phyloP scores from a whole-genome alignment of 345 rosid species.

The Firmiana major region DNA sequence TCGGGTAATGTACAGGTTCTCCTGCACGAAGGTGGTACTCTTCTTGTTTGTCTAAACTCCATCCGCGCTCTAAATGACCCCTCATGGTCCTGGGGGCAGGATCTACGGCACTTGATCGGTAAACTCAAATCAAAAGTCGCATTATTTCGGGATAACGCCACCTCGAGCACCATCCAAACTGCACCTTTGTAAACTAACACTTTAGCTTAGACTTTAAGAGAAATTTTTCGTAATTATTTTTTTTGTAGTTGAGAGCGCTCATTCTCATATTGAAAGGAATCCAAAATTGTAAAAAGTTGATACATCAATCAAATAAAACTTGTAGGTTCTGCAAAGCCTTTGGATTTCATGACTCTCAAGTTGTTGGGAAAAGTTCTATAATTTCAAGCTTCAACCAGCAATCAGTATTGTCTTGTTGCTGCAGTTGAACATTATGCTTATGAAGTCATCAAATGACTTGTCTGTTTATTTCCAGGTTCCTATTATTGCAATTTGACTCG shows the following conservation, averaged over 20 bases:
- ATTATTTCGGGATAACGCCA: constrained; percentile 15
- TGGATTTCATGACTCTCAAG: not conserved
- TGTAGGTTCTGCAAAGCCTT: not conserved
- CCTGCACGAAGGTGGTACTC: constrained; percentile 90
- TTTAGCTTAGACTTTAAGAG: not conserved
- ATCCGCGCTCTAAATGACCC: constrained; percentile 80
- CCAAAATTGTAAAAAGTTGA: constrained; percentile 1
- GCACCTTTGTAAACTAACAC: constrained; percentile 28
- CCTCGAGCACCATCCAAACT: constrained; percentile 29
- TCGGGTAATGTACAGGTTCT: constrained; percentile 54
- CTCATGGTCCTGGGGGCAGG: constrained; percentile 78
- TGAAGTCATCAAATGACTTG: not conserved
- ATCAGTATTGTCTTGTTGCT: not conserved
- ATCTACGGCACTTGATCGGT: constrained; percentile 36
- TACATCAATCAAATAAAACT: not conserved
- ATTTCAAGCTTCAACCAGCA: not conserved
- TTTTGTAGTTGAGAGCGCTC: not conserved
- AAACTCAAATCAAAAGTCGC: constrained; percentile 32
- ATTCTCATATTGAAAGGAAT: not conserved
- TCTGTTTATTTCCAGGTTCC: not conserved
- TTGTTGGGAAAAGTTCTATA: not conserved
- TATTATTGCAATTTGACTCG: not conserved
- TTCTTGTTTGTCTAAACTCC: constrained; percentile 86
- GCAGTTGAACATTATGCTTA: not conserved
- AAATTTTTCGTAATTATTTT: not conserved